Evolutionary conservation across 1,139 yeast species (phyloP), one percentile per base, ranked within the genome.

Genomic region (Candida tunisiensis): DNA sequence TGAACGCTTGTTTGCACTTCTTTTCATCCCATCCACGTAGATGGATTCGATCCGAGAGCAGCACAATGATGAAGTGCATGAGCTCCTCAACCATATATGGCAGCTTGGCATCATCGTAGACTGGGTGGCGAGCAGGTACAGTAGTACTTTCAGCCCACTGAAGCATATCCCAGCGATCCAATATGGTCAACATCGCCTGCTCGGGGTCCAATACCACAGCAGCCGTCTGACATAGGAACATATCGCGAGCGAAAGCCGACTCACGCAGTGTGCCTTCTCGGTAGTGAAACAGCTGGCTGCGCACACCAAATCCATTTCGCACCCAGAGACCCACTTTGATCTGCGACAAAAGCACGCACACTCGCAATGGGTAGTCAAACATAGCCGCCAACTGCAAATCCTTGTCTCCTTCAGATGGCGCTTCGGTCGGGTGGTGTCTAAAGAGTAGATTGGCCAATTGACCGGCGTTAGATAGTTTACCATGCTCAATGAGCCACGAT

Each of bases 291-390:
- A 78, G 62, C 44, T 88, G 96, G 19, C 74, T 72, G 28, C 78
- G 62, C 8, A 82, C 71, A 24, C 88, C 74, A 34, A 69, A 65
- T 1, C 85, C 85, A 45, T 88, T 88, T 46, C 96, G 65, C 3
- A 88, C 80, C 96, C 96, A 88, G 34, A 75, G 67, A 0, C 93
- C 93, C 2, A 69, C 62, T 25, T 70, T 68, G 10, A 83, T 70
- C 45, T 88, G 95, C 0, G 85, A 61, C 6, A 74, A 60, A 13
- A 79, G 53, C 0, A 78, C 92, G 18, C 80, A 48, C 0, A 88
- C 75, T 32, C 93, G 61, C 14, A 88, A 51, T 0, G 95, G 75
- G 36, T 77, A 75, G 34, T 82, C 94, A 37, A 74, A 69, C 5
- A 74, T 45, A 4, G 61, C 49, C 15, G 49, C 29, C 9, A 36